Percentiles rank a stretch among this genome's conserved stretches.
These are phyloP conservation scores for Aspergillus coremiiformis DNA, from an alignment of 495 filamentous ascomycete genomes.

Conservation along the genomic window DNA sequence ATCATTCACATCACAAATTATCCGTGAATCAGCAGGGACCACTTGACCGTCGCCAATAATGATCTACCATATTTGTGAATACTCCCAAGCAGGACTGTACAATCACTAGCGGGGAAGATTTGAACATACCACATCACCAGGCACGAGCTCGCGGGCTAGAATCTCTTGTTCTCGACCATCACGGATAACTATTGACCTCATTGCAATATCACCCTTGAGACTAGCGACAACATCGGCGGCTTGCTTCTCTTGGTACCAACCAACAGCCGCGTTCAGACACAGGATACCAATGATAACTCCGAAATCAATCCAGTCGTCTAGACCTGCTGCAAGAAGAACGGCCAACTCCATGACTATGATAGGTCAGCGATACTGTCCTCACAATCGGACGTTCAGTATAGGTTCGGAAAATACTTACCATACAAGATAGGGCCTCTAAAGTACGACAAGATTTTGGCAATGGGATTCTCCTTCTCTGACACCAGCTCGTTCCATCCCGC, in stretches of 20 bases:
- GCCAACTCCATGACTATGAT: slow-evolving; percentile 70
- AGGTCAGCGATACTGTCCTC: slow-evolving; percentile 15
- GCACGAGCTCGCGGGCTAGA: slow-evolving; percentile 67
- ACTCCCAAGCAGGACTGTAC: background rate
- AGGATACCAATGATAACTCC: slow-evolving; percentile 79
- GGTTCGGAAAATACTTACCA: slow-evolving; percentile 54
- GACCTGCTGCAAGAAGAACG: slow-evolving; percentile 65
- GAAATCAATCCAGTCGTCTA: slow-evolving; percentile 72
- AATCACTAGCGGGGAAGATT: background rate
- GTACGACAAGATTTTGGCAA: slow-evolving; percentile 64
- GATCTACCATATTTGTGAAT: slow-evolving; percentile 30
- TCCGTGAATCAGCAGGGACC: slow-evolving; percentile 60
- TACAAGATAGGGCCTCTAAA: slow-evolving; percentile 78
- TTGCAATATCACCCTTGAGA: slow-evolving; percentile 74
- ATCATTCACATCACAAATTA: slow-evolving; percentile 65
- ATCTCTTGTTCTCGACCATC: slow-evolving; percentile 59
- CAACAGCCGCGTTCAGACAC: slow-evolving; percentile 64
- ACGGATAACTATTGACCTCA: slow-evolving; percentile 62
- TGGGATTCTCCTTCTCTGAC: slow-evolving; percentile 66
- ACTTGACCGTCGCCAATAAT: slow-evolving; percentile 67
- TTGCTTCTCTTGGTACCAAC: slow-evolving; percentile 82
- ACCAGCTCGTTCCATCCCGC: slow-evolving; percentile 66
- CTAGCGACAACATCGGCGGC: slow-evolving; percentile 74
- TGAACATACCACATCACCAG: slow-evolving; percentile 66
- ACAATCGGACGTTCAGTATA: background rate